Conservation (phyloP, 2,329 filamentous ascomycete species). For the Fusarium nanum region DNA sequence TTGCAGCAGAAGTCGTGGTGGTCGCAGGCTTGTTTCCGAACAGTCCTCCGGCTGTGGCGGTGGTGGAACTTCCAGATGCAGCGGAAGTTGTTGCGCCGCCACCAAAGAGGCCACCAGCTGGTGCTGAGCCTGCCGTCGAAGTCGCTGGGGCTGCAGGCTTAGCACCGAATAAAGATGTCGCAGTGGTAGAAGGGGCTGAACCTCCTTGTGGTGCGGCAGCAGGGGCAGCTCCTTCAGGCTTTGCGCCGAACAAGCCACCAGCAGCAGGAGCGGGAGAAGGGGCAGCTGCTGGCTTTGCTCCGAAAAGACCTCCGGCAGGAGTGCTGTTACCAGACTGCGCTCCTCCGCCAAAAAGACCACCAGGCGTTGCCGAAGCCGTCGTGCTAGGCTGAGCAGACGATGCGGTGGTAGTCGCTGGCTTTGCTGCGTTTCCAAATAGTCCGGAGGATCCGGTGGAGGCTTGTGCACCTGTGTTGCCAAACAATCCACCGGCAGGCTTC, state of each 20-base stretch:
- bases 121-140: constrained; percentile 49
- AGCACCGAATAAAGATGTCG: constrained; percentile 54
- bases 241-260: constrained; percentile 41
- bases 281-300: constrained; percentile 47
- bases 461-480: constrained; percentile 40
- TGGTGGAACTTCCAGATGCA: constrained; percentile 47
- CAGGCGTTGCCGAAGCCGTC: constrained; percentile 32
- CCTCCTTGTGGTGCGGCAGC: constrained; percentile 28
- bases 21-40: constrained; percentile 50
- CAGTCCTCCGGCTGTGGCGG: constrained; percentile 48
- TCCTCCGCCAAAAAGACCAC: constrained; percentile 51
- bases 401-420: constrained; percentile 43
- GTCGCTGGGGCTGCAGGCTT: constrained; percentile 54
- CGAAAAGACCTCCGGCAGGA: constrained; percentile 51
- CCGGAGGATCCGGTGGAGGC: constrained; percentile 37
- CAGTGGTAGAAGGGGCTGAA: constrained; percentile 38
- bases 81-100: constrained; percentile 45
- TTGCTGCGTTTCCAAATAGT: constrained; percentile 48
- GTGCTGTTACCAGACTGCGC: constrained; percentile 49
- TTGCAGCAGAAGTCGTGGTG: constrained; percentile 45
- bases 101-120: constrained; percentile 53
- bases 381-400: constrained; percentile 32
- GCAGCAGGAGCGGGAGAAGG: constrained; percentile 42
- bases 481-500: constrained; percentile 45
- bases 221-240: constrained; percentile 43